Conservation (phyloP, 2,329 filamentous ascomycete genomes). For the Ceratocystis harringtonii region DNA sequence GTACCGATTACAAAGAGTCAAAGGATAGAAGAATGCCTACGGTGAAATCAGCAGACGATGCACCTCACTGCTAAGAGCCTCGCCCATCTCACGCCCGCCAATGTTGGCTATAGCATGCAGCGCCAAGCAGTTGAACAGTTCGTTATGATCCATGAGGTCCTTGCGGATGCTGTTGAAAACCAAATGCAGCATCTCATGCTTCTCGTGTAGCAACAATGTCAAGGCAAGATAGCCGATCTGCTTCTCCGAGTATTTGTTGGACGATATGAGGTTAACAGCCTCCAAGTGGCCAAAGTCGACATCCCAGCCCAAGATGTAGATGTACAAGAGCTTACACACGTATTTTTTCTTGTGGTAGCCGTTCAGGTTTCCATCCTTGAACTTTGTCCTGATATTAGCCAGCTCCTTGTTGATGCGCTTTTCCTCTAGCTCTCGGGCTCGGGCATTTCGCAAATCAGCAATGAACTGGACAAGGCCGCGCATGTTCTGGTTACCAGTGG, state of each 20-base stretch:
- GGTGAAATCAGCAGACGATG: slow-evolving; percentile 89
- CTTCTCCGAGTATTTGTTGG: slow-evolving; percentile 95
- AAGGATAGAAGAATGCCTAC: slow-evolving; percentile 38
- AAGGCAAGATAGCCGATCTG: slow-evolving; percentile 98
- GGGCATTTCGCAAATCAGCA: slow-evolving; percentile 84
- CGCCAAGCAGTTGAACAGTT: slow-evolving; percentile 92
- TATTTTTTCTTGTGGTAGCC: slow-evolving; percentile 99
- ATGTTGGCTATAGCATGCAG: slow-evolving; percentile 97
- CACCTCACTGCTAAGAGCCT: slow-evolving; percentile 80
- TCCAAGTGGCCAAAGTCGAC: slow-evolving; percentile 98
- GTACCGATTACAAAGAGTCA: not conserved
- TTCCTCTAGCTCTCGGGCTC: slow-evolving; percentile 90
- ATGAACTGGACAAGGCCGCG: slow-evolving; percentile 94
- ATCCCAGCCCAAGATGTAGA: slow-evolving; percentile 97
- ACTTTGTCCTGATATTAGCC: slow-evolving; percentile 95
- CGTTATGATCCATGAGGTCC: slow-evolving; percentile 85
- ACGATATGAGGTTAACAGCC: slow-evolving; percentile 93
- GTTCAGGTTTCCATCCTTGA: slow-evolving; percentile 85
- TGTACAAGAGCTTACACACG: slow-evolving; percentile 98
- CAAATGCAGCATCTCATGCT: slow-evolving; percentile 87
- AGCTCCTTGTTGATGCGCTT: slow-evolving; percentile 99
- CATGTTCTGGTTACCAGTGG: slow-evolving; percentile 52
- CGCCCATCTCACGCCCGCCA: slow-evolving; percentile 90
- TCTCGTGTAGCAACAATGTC: slow-evolving; percentile 90
- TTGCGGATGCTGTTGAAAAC: slow-evolving; percentile 98